A percentile compares a stretch with the other conserved stretches of the same genome.
Conservation (phyloP, 1,284 basidiomycete genomes). For the Tausonia pullulans region DNA sequence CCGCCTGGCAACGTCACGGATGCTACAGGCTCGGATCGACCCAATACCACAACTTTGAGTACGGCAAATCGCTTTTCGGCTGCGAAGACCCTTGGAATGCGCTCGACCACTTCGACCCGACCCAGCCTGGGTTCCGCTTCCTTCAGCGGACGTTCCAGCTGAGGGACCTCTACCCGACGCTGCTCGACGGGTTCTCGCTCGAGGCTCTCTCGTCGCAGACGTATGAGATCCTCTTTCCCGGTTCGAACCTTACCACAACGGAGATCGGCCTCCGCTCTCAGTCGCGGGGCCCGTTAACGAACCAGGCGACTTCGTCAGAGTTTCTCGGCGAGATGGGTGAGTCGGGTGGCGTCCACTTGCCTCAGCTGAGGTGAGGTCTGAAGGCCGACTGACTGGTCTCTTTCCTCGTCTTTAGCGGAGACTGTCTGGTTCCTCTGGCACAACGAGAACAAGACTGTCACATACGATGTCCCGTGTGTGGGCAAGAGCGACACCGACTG, state of each 20-base stretch:
- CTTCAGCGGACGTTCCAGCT: slow-evolving; percentile 61
- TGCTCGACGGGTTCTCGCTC: slow-evolving; percentile 75
- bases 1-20: slow-evolving; percentile 81
- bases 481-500: slow-evolving; percentile 33
- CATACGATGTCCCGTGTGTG: slow-evolving; percentile 56
- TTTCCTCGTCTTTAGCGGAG: slow-evolving; percentile 27
- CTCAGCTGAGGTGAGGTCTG: background rate
- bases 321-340: slow-evolving; percentile 42
- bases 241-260: slow-evolving; percentile 64
- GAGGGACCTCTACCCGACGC: slow-evolving; percentile 52
- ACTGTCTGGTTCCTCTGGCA: slow-evolving; percentile 71
- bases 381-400: background rate
- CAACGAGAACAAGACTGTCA: slow-evolving; percentile 64
- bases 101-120: slow-evolving; percentile 86
- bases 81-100: slow-evolving; percentile 79
- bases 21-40: slow-evolving; percentile 49
- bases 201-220: slow-evolving; percentile 73
- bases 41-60: slow-evolving; percentile 18
- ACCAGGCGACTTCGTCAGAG: slow-evolving; percentile 38
- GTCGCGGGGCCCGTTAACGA: slow-evolving; percentile 51
- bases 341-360: slow-evolving; percentile 39
- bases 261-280: slow-evolving; percentile 79
- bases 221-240: slow-evolving; percentile 57
- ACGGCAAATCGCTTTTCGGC: slow-evolving; percentile 51
- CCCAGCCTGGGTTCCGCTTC: slow-evolving; percentile 39